A percentile compares a stretch with the other conserved stretches of the same genome.
These are phyloP conservation scores for Ophiostoma sp. DNA, from an alignment of 2,329 filamentous ascomycete genomes.

Conservation along the genomic window DNA sequence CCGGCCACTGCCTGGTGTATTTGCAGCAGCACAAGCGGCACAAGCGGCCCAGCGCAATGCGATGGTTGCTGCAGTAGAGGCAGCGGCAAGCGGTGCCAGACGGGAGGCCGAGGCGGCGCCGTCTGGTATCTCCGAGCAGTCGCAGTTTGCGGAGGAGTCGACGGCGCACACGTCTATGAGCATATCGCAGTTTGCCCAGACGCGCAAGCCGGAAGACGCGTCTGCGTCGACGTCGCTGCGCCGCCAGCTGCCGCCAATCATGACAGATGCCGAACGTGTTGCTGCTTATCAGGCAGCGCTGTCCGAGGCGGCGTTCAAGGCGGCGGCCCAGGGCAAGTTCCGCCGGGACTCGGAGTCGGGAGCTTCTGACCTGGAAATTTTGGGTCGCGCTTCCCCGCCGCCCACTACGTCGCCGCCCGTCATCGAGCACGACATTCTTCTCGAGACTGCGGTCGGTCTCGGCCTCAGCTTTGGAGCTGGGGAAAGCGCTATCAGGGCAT, in stretches of 20 bases:
- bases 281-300: conserved; percentile 75
- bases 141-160: conserved; percentile 40
- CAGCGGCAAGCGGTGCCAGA: conserved; percentile 13
- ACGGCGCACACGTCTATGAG: conserved; percentile 52
- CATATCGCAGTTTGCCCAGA: conserved; percentile 20
- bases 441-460: not conserved
- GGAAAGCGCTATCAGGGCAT: conserved; percentile 17
- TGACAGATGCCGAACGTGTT: conserved; percentile 28
- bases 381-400: conserved; percentile 28
- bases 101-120: conserved; percentile 42
- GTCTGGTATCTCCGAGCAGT: conserved; percentile 42
- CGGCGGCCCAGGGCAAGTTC: conserved; percentile 71
- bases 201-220: conserved; percentile 17
- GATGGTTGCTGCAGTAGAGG: conserved; percentile 21
- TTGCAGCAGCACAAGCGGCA: conserved; percentile 50
- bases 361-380: not conserved
- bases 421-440: not conserved
- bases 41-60: conserved; percentile 43
- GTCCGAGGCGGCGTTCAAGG: conserved; percentile 72
- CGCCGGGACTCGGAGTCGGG: conserved; percentile 51
- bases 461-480: conserved; percentile 4
- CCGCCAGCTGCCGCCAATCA: conserved; percentile 22
- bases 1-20: conserved; percentile 54
- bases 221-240: conserved; percentile 17
- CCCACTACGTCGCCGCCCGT: not conserved